Conservation (phyloP, 768 basidiomycete genomes). For the Trametes cingulata region DNA sequence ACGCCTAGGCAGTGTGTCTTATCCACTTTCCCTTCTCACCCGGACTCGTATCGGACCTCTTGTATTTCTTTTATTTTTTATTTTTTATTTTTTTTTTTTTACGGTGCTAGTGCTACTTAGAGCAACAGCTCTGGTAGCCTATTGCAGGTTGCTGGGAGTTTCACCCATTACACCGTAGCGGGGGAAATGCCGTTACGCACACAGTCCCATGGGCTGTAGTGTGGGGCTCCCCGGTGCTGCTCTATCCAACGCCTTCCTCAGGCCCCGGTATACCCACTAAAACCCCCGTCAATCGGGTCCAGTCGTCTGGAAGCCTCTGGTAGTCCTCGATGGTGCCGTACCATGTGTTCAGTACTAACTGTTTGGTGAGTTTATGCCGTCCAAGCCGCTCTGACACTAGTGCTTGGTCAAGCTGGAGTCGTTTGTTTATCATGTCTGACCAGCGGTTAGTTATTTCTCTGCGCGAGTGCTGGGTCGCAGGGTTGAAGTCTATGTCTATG, state of each 20-base stretch:
- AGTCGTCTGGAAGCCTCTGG: background rate
- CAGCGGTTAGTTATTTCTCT: background rate
- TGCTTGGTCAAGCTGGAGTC: background rate
- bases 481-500: background rate
- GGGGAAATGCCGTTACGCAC: slow-evolving; percentile 2
- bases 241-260: background rate
- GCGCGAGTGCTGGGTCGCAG: background rate
- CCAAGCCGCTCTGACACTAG: background rate
- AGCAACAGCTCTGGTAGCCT: too few relatives aligned
- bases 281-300: background rate
- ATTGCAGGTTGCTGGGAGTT: too few relatives aligned
- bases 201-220: background rate
- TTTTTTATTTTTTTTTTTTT: too few relatives aligned
- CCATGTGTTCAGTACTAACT: background rate
- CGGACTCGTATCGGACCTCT: too few relatives aligned
- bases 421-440: background rate
- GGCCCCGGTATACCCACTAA: background rate
- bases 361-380: background rate
- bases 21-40: too few relatives aligned
- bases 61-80: too few relatives aligned
- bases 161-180: background rate
- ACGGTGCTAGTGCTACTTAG: too few relatives aligned
- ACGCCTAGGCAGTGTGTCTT: too few relatives aligned
- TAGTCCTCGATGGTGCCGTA: background rate
- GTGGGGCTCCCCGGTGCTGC: background rate